Percentiles rank a stretch among this genome's conserved stretches.
Evolutionary conservation across 306 rosid species (phyloP).

Genomic region (Glycyrrhiza uralensis): DNA sequence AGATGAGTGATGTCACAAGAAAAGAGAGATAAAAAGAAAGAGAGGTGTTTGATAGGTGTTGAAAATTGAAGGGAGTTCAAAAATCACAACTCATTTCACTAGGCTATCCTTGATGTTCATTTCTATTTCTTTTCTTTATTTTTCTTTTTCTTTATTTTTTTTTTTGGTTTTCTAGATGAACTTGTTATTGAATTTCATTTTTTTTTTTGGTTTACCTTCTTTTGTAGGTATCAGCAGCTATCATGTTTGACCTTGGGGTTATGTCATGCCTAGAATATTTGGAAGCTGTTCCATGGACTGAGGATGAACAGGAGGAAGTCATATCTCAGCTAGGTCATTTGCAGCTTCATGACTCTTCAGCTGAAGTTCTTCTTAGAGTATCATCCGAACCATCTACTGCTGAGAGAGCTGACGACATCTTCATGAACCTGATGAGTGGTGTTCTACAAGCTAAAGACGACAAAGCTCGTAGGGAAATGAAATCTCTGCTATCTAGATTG

Average conservation of each 20-base stretch:
- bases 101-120: neutral
- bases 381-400: conserved; percentile 61
- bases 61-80: no score
- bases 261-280: conserved; percentile 67
- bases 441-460: conserved; percentile 87
- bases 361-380: conserved; percentile 61
- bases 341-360: conserved; percentile 49
- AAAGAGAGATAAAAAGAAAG: no score
- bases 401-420: conserved; percentile 50
- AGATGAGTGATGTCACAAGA: no score
- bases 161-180: neutral
- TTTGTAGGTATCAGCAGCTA: conserved; percentile 73
- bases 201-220: neutral
- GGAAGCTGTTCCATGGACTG: conserved; percentile 89
- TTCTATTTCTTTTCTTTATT: neutral
- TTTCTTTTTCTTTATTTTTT: neutral
- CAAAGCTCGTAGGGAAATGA: conserved; percentile 86
- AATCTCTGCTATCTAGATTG: conserved; percentile 60
- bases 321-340: conserved; percentile 56
- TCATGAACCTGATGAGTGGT: conserved; percentile 48
- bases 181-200: neutral
- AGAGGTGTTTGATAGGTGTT: no score
- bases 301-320: conserved; percentile 71
- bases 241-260: conserved; percentile 80
- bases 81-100: no score